These are phyloP conservation scores for Psilocybe cyanescens DNA, from an alignment of 768 basidiomycete genomes.

Conservation along the genomic window DNA sequence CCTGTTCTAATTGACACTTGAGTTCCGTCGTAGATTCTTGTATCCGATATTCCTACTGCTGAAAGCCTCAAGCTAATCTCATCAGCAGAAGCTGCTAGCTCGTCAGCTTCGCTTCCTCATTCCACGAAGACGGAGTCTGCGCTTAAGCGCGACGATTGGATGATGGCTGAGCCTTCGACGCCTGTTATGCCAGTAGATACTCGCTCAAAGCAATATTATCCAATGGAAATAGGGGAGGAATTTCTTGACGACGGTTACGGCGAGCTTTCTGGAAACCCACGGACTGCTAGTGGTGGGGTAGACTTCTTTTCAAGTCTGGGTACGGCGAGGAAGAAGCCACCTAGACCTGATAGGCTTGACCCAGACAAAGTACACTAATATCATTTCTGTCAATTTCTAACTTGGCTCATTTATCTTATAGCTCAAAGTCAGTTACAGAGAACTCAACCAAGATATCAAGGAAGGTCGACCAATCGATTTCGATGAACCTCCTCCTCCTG, in stretches of 20 bases:
- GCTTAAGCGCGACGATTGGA: conserved; percentile 86
- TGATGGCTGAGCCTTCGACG: conserved; percentile 60
- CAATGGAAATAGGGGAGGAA: conserved; percentile 39
- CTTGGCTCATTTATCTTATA: conserved; percentile 31
- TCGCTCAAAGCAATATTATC: conserved; percentile 22
- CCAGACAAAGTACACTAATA: conserved; percentile 64
- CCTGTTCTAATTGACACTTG: not conserved
- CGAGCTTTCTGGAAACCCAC: conserved; percentile 45
- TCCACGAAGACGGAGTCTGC: conserved; percentile 49
- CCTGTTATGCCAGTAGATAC: conserved; percentile 29
- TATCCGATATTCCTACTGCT: conserved; percentile 77
- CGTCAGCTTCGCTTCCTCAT: conserved; percentile 52
- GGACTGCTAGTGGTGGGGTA: conserved; percentile 58
- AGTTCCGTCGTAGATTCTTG: conserved; percentile 49
- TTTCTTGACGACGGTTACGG: conserved; percentile 71
- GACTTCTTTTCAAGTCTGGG: conserved; percentile 94
- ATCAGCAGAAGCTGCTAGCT: conserved; percentile 48
- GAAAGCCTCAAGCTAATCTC: conserved; percentile 74
- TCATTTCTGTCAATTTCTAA: not conserved
- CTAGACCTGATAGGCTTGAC: conserved; percentile 60
- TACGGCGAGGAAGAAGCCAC: conserved; percentile 74
- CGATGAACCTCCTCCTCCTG: conserved; percentile 40
- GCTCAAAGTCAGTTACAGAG: conserved; percentile 63
- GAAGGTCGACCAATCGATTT: conserved; percentile 45
- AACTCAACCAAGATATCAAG: conserved; percentile 63